Evolutionary conservation across 176 grass and related monocot species (phyloP), one percentile per base, ranked within the genome.

Genomic region (Carex cristatella): DNA sequence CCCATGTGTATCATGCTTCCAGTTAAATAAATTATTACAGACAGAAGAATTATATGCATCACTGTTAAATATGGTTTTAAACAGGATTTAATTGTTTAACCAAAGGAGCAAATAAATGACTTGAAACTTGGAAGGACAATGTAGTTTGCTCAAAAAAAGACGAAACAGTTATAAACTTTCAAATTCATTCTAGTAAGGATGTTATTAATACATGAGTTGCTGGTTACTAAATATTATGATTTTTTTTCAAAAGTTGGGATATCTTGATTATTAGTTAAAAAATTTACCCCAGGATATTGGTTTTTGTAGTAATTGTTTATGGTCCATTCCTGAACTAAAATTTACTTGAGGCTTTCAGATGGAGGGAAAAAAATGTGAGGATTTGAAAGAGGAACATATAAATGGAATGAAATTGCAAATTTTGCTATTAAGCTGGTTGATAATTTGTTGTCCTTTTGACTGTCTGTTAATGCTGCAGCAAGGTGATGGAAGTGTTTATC

Each of bases 401-500:
- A 64, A 30, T 64, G 61, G 61, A 64, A 12, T 64, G 61, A 18
- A 10, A 30, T 64, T 44, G 10, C 35, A 70, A 37, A 40, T 18
- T 3, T 69, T 35, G 33, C 33, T 38, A 38, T 69, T 40, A 40
- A 69, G 66, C 11, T 70, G 14, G 14, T 13, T 57, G 18, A 4
- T 58, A 55, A 56, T 11, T 18, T 62, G 1, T 61, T 64, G 48
- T 77, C 38, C 67, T 67, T 68, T 83, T 81, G 58, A 65, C 51
- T 3, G 68, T 60, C 23, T 87, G 23, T 48, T 84, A 15, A 56
- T 90, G 37, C 80, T 80, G 78, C 91, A 99, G 97, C 90, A 99
- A 99, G 89, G 93, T 99, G 82, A 91, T 96, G 91, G 97, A 99
- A 89, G 93, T 99, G 62, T 99, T 99, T 89, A 99, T 99, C 74